Evolutionary conservation across 345 rosid genomes (phyloP).

Genomic region (Hibiscus mutabilis): DNA sequence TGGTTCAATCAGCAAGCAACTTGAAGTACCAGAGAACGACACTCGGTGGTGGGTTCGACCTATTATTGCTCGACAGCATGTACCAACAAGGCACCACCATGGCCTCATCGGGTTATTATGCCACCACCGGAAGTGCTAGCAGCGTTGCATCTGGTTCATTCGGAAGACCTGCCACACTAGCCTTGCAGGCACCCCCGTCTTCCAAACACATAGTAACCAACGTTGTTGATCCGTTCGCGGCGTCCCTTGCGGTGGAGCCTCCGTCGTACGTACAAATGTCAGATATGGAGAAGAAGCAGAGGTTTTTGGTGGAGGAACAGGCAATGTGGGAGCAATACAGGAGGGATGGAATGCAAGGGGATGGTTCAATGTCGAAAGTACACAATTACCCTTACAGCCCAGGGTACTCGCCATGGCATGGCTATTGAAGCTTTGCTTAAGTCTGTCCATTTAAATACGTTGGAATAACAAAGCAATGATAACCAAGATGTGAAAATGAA

Average conservation of each 20-base stretch:
- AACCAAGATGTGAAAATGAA: too few species aligned
- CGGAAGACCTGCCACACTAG: constrained; percentile 40
- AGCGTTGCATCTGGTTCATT: constrained; percentile 12
- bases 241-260: constrained; percentile 38
- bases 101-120: constrained; percentile 14
- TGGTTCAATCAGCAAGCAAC: constrained; percentile 63
- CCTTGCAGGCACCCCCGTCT: constrained; percentile 45
- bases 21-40: constrained; percentile 30
- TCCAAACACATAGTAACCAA: neutral
- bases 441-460: neutral
- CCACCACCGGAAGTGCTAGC: constrained; percentile 26
- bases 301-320: constrained; percentile 44
- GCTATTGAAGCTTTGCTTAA: constrained; percentile 8
- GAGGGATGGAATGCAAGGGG: constrained; percentile 48
- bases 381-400: constrained; percentile 26
- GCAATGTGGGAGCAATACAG: constrained; percentile 50
- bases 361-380: constrained; percentile 21
- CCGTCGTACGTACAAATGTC: constrained; percentile 58
- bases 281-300: constrained; percentile 57
- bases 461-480: too few species aligned
- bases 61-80: constrained; percentile 46
- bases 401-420: constrained; percentile 20
- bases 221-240: constrained; percentile 48
- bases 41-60: constrained; percentile 49
- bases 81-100: constrained; percentile 43